phyloP scores from a whole-genome alignment of 306 rosid genomes.

The Cucumis melo region DNA sequence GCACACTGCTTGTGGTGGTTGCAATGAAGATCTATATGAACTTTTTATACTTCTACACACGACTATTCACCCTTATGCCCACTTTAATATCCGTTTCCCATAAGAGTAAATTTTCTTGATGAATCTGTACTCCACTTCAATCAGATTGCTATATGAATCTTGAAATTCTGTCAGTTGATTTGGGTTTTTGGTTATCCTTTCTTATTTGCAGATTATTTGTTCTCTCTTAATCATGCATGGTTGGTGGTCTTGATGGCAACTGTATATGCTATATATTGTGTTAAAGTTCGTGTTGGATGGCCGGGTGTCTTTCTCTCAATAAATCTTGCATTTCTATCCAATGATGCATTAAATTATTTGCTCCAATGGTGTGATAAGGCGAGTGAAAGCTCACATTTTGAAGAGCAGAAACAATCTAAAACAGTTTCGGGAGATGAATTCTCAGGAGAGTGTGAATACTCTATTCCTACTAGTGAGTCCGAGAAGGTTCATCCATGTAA shows the following conservation, averaged over 20 bases:
- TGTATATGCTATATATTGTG: slow-evolving; percentile 62
- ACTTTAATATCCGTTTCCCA: background rate
- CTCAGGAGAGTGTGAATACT: slow-evolving; percentile 50
- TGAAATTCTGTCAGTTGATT: background rate
- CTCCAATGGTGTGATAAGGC: slow-evolving; percentile 85
- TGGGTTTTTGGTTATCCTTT: background rate
- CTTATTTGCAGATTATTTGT: slow-evolving; percentile 64
- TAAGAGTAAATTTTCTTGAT: background rate
- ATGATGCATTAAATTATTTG: slow-evolving; percentile 54
- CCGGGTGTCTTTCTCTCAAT: slow-evolving; percentile 65
- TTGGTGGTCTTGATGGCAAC: slow-evolving; percentile 69
- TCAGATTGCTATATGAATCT: background rate
- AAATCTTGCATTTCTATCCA: slow-evolving; percentile 83
- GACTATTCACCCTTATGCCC: background rate
- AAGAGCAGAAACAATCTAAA: slow-evolving; percentile 68
- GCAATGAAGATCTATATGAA: background rate
- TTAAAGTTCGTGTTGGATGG: slow-evolving; percentile 90
- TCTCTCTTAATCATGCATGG: slow-evolving; percentile 92
- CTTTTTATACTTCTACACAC: background rate
- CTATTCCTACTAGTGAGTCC: slow-evolving; percentile 46
- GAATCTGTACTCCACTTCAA: background rate
- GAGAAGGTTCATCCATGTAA: slow-evolving; percentile 68
- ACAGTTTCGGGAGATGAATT: slow-evolving; percentile 54
- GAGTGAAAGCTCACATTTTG: slow-evolving; percentile 58
- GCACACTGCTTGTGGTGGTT: background rate